These are phyloP conservation scores for Colletotrichum lentis DNA, from an alignment of 2,329 filamentous ascomycete species.

Conservation along the genomic window DNA sequence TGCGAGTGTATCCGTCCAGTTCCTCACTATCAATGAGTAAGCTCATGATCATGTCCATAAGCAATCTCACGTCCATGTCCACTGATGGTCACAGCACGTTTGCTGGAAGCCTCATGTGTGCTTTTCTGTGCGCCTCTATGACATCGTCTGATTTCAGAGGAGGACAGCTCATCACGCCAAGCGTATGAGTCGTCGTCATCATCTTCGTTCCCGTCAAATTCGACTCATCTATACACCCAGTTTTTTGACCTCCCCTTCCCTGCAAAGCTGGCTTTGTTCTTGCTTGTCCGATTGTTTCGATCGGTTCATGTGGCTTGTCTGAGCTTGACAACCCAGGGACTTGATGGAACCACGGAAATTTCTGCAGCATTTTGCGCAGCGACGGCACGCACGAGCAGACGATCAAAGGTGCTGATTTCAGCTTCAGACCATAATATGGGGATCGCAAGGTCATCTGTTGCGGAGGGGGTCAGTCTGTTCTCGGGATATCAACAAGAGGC, in stretches of 20 bases:
- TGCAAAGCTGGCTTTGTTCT: not conserved
- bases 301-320: not conserved
- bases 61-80: no score
- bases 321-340: constrained; percentile 41
- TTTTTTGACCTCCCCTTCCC: not conserved
- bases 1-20: not conserved
- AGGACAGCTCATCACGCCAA: constrained; percentile 11
- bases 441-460: constrained; percentile 41
- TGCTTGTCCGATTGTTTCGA: constrained; percentile 16
- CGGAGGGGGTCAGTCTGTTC: not conserved
- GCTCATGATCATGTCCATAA: no score
- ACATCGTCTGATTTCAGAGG: not conserved
- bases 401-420: constrained; percentile 44
- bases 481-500: no score
- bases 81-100: no score
- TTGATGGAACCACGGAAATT: constrained; percentile 42
- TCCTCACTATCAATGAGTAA: not conserved
- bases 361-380: constrained; percentile 42
- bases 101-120: not conserved
- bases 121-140: not conserved
- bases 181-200: constrained; percentile 2
- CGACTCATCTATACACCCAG: not conserved
- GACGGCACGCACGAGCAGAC: constrained; percentile 46
- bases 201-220: constrained; percentile 13
- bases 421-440: constrained; percentile 45